phyloP scores from a whole-genome alignment of 768 basidiomycete genomes.

The Leucocoprinus sp. region DNA sequence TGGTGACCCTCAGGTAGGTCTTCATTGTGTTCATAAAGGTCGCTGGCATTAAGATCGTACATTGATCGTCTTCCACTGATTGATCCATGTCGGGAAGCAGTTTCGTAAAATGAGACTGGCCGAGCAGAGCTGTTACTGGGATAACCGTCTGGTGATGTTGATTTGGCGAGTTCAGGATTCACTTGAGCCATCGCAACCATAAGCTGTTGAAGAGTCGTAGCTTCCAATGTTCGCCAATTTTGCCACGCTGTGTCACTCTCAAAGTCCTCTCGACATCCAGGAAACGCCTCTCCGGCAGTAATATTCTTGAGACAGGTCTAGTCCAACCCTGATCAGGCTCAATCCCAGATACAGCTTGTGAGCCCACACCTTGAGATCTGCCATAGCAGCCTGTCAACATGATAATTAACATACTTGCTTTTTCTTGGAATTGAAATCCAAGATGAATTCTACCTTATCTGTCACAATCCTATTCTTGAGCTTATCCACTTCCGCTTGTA shows the following conservation, averaged over 20 bases:
- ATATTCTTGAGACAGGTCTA: constrained; percentile 90
- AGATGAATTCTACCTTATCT: constrained; percentile 80
- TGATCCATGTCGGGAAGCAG: constrained; percentile 47
- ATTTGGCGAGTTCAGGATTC: constrained; percentile 82
- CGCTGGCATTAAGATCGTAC: constrained; percentile 24
- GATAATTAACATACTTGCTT: constrained; percentile 8
- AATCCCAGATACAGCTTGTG: background rate
- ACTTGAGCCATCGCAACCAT: constrained; percentile 81
- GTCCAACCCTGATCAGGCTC: constrained; percentile 9
- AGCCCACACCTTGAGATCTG: constrained; percentile 68
- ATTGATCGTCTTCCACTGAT: constrained; percentile 64
- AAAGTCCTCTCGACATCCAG: constrained; percentile 84
- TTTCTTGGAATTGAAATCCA: too few relatives aligned
- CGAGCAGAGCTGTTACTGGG: constrained; percentile 25
- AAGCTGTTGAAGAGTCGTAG: constrained; percentile 76
- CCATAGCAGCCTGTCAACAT: constrained; percentile 60
- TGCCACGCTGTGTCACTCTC: constrained; percentile 74
- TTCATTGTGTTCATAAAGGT: constrained; percentile 51
- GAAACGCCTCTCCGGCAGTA: constrained; percentile 74
- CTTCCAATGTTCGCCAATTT: constrained; percentile 77
- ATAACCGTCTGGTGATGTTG: constrained; percentile 50
- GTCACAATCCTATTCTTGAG: constrained; percentile 54
- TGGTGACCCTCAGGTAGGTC: constrained; percentile 64
- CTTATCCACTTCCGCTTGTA: constrained; percentile 69
- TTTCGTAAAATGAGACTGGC: constrained; percentile 49